These are phyloP conservation scores for Trichoderma asperellum DNA, from an alignment of 2,329 filamentous ascomycete species.

Conservation along the genomic window DNA sequence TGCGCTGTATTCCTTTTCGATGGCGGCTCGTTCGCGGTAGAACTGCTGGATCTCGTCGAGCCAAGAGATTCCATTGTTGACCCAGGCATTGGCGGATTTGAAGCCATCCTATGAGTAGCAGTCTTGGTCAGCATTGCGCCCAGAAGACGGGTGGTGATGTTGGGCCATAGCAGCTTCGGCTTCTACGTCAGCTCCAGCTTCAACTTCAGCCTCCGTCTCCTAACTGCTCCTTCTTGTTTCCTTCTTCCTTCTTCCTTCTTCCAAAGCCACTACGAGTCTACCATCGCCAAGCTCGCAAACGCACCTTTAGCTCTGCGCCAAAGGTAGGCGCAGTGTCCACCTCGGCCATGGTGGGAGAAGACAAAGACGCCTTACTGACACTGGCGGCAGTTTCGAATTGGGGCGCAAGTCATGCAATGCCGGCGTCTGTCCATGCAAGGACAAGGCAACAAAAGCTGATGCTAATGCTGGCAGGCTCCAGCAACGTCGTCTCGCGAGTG, in stretches of 20 bases:
- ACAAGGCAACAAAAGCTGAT: neutral
- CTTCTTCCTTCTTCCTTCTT: neutral
- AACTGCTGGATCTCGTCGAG: slow-evolving; percentile 96
- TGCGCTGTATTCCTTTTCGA: slow-evolving; percentile 95
- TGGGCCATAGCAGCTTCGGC: neutral
- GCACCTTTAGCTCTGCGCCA: slow-evolving; percentile 90
- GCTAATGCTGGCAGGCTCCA: neutral
- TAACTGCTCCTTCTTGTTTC: neutral
- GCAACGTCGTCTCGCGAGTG: slow-evolving; percentile 5
- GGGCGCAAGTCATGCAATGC: slow-evolving; percentile 31
- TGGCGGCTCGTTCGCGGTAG: slow-evolving; percentile 89
- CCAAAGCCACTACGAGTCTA: neutral
- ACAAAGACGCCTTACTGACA: slow-evolving; percentile 1
- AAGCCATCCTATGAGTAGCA: slow-evolving; percentile 76
- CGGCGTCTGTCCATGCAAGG: slow-evolving; percentile 20
- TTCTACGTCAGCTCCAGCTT: neutral
- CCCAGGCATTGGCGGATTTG: slow-evolving; percentile 92
- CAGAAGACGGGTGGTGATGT: neutral
- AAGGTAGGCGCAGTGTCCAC: slow-evolving; percentile 84
- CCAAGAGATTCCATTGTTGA: slow-evolving; percentile 86
- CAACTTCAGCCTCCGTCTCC: neutral
- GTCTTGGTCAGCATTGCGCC: slow-evolving; percentile 1
- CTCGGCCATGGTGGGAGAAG: slow-evolving; percentile 67
- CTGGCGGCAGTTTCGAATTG: neutral
- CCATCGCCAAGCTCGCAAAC: slow-evolving; percentile 32